A percentile compares a stretch with the other conserved stretches of the same genome.
Evolutionary conservation across 2,329 filamentous ascomycete genomes (phyloP).

Genomic region (Hortaea werneckii): DNA sequence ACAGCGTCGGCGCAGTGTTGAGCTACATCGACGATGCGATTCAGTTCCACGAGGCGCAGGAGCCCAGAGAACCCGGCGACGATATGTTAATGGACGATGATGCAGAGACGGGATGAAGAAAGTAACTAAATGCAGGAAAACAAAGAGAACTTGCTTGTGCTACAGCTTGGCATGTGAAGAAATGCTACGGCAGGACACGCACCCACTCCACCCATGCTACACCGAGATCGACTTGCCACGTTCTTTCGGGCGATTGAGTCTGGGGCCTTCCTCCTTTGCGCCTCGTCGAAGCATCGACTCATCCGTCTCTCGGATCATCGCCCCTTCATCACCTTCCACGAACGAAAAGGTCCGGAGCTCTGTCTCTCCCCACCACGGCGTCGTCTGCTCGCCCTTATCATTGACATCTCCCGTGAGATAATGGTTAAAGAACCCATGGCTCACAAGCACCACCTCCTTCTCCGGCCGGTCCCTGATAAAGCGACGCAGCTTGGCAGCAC

Average conservation of each 20-base stretch:
- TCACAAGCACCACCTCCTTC: constrained; percentile 20
- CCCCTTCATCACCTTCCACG: constrained; percentile 14
- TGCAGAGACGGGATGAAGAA: constrained; percentile 37
- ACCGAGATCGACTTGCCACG: neutral
- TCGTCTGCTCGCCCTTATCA: constrained; percentile 20
- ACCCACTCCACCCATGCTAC: no score
- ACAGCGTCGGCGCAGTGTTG: constrained; percentile 73
- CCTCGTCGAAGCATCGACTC: constrained; percentile 11
- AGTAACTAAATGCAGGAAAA: neutral
- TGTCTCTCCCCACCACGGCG: constrained; percentile 21
- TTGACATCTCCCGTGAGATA: constrained; percentile 20
- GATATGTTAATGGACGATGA: constrained; percentile 46
- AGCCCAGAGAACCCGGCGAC: constrained; percentile 68
- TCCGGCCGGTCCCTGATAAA: constrained; percentile 18
- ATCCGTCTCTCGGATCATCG: constrained; percentile 19
- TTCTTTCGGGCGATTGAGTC: neutral
- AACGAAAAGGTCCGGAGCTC: constrained; percentile 21
- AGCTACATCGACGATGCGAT: constrained; percentile 93
- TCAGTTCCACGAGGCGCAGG: constrained; percentile 86
- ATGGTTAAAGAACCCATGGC: constrained; percentile 23
- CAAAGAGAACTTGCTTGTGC: neutral
- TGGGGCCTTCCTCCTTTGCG: neutral
- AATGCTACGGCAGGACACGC: no score
- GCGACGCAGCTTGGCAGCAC: constrained; percentile 16
- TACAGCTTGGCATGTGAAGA: no score